Base-by-base conservation (phyloP, 352 stramenopile genomes). In the Globisporangium canariense region DNA sequence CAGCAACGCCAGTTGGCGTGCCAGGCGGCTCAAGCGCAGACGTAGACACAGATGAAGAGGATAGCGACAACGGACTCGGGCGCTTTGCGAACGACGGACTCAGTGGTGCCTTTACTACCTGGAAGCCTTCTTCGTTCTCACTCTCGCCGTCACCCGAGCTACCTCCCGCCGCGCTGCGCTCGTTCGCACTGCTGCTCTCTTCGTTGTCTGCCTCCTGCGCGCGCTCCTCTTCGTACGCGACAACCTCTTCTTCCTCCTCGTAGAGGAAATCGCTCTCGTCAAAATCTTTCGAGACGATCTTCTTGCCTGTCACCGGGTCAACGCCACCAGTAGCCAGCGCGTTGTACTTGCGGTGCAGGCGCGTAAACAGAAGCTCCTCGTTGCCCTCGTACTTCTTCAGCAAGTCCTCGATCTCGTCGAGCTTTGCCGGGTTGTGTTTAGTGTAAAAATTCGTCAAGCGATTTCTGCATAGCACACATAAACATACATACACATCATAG, bases 281-380 rank as follows among this genome's bases (percentile, higher is more conserved):
- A 30, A 90, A 53, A n/a, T 79, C 64, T 25, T 30, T 53, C 20
- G 45, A 61, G 14, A 50, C 56, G 60, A 64, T 41, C 60, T 74
- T 77, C 54, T 76, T 76, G 10, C 69, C 65, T 32, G 4, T 9
- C 34, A n/a, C n/a, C 8, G 53, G 38, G 47, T 77, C 69, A 3
- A 28, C 53, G 7, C 41, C n/a, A 45, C 62, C 66, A 34, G 25
- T 28, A 28, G 80, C 83, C 34, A 91, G 54, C 14, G 78, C 77
- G 40, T 88, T 88, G 70, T 94, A 94, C 66, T 94, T 94, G 59
- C 81, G 76, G 54, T 93, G 81, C 56, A 94, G 62, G 8, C 84
- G 74, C 60, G 74, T 73, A 54, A 93, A 94, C 45, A 94, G 64
- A 40, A 93, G 67, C 56, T 94, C 79, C 65, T 94, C 84, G 56